Base-by-base conservation (phyloP, 805 yeast genomes). In the Saccharomycopsis olivae region DNA sequence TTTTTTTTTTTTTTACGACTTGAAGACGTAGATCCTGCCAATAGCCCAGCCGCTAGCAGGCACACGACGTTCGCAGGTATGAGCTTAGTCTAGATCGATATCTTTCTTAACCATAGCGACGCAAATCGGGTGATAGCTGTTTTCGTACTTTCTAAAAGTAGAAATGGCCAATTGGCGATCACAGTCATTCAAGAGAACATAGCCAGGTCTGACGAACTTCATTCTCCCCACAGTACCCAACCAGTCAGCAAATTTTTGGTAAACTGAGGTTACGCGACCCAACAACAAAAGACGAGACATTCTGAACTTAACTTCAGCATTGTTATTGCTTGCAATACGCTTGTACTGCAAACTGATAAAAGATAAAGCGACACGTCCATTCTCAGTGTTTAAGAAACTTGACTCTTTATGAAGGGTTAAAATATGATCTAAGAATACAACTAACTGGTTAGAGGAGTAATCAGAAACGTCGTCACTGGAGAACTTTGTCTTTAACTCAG, bases 121-220 rank as follows among this genome's bases (percentile, higher is more conserved):
- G 59, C 95, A 85, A 49, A 87, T 86, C 29, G 95, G 94, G 56
- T 87, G 95, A 56, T 86, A 87, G 36, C 68, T 63, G 18, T 55
- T 54, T 55, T 76, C 73, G 53, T 66, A 69, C 55, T 69, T 69
- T 35, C 62, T 62, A 61, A 82, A 87, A 4, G 88, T 83, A 3
- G 53, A 54, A 11, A 77, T 51, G 0, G 95, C 95, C 47, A 78
- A 63, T 13, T 66, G 64, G 33, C 71, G 72, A 57, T 83, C 81
- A 18, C 78, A 89, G 5, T 60, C 53, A 53, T 74, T 71, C 47
- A 87, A 65, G 45, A 78, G 61, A 33, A 74, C 68, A 60, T 75
- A 86, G 3, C 92, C 85, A 23, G 96, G 95, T 58, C 96, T 72
- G 19, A 84, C 95, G 54, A 78, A 87, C 63, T 87, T 87, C 96